phyloP scores from a whole-genome alignment of 805 yeast species.

The Hanseniaspora pseudoguilliermondii region DNA sequence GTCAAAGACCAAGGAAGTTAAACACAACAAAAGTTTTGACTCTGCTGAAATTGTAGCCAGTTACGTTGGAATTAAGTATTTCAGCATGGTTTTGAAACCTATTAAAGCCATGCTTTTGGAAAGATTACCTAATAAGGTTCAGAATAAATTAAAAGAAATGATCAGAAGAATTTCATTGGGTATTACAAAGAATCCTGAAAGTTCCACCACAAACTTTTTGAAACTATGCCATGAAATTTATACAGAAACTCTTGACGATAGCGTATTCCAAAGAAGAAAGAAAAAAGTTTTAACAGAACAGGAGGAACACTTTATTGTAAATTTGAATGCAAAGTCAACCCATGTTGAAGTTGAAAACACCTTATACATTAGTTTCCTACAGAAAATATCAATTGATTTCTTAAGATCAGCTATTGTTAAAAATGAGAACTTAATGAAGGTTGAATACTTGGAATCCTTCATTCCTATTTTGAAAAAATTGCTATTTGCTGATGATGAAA shows the following conservation, averaged over 20 bases:
- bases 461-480: slow-evolving; percentile 57
- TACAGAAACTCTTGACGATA: slow-evolving; percentile 34
- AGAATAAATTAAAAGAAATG: slow-evolving; percentile 65
- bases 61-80: slow-evolving; percentile 45
- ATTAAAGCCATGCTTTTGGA: slow-evolving; percentile 51
- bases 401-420: slow-evolving; percentile 57
- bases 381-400: slow-evolving; percentile 64
- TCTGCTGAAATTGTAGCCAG: slow-evolving; percentile 67
- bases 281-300: slow-evolving; percentile 28
- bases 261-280: slow-evolving; percentile 17
- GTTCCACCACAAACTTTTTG: slow-evolving; percentile 45
- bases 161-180: slow-evolving; percentile 71
- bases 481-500: slow-evolving; percentile 57
- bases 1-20: slow-evolving; percentile 79
- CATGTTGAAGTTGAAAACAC: slow-evolving; percentile 45
- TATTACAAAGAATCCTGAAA: slow-evolving; percentile 53
- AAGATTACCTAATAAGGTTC: slow-evolving; percentile 52
- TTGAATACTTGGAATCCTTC: slow-evolving; percentile 54
- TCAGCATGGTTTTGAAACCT: slow-evolving; percentile 52
- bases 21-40: slow-evolving; percentile 76
- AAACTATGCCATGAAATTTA: slow-evolving; percentile 63
- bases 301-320: slow-evolving; percentile 63
- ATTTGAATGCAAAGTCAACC: slow-evolving; percentile 46
- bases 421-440: slow-evolving; percentile 46
- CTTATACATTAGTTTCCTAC: slow-evolving; percentile 47